phyloP scores from a whole-genome alignment of 1,139 yeast genomes.

The Yamadazyma friedrichii region DNA sequence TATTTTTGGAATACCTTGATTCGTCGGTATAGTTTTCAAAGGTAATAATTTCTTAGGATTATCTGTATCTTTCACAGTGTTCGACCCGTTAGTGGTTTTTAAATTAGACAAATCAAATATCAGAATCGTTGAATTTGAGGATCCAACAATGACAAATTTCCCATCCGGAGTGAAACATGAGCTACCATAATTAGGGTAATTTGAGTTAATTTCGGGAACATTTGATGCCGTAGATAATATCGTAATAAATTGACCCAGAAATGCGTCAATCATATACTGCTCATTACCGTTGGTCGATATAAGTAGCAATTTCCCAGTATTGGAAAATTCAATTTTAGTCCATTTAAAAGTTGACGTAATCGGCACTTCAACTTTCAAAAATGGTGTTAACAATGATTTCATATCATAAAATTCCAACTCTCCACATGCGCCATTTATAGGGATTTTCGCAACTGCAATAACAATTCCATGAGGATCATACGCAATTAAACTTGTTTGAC shows the following conservation, averaged over 20 bases:
- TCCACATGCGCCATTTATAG: conserved; percentile 16
- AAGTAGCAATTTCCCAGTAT: conserved; percentile 75
- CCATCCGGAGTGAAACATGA: conserved; percentile 83
- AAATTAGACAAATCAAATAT: conserved; percentile 60
- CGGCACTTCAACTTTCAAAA: conserved; percentile 36
- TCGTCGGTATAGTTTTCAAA: conserved; percentile 22
- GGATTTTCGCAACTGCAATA: conserved; percentile 63
- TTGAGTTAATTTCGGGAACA: conserved; percentile 16
- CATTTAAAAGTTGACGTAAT: conserved; percentile 35
- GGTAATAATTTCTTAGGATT: conserved; percentile 27
- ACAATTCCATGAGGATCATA: conserved; percentile 84
- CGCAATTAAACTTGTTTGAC: conserved; percentile 58
- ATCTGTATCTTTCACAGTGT: conserved; percentile 15
- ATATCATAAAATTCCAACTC: conserved; percentile 62
- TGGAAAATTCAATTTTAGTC: conserved; percentile 78
- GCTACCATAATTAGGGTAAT: conserved; percentile 57
- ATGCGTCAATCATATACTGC: conserved; percentile 71
- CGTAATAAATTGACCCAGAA: conserved; percentile 60
- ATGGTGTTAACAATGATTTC: conserved; percentile 55
- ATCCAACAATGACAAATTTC: conserved; percentile 61
- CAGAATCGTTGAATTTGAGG: conserved; percentile 55
- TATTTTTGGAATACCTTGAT: conserved; percentile 53
- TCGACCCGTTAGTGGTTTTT: conserved; percentile 27
- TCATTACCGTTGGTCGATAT: conserved; percentile 54
- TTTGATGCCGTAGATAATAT: conserved; percentile 33